Percentiles rank a stretch among this genome's conserved stretches.
These are phyloP conservation scores for Colletotrichum orbiculare DNA, from an alignment of 2,329 filamentous ascomycete genomes.

Conservation along the genomic window DNA sequence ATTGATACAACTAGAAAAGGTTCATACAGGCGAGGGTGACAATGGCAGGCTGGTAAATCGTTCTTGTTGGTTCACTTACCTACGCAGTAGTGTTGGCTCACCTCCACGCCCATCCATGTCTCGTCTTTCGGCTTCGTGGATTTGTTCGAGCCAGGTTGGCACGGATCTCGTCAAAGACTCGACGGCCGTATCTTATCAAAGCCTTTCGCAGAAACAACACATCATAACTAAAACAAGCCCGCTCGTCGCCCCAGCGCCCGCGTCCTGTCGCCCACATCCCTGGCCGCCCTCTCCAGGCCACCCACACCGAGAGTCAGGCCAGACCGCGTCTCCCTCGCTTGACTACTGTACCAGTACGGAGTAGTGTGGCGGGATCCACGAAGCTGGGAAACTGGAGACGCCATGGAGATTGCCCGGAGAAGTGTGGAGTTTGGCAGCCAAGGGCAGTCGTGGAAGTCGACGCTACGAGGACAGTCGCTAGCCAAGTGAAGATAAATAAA, in stretches of 20 bases:
- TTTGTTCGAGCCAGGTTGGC: not conserved
- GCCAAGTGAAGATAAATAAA: too few relatives aligned
- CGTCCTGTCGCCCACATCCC: slow-evolving; percentile 3
- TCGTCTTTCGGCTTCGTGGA: too few relatives aligned
- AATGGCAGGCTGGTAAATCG: too few relatives aligned
- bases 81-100: too few relatives aligned
- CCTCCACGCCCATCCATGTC: too few relatives aligned
- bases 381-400: slow-evolving; percentile 1
- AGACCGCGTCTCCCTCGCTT: not conserved
- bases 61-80: too few relatives aligned
- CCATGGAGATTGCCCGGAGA: slow-evolving; percentile 30
- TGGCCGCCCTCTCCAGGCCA: not conserved
- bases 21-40: too few relatives aligned
- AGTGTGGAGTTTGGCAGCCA: slow-evolving; percentile 16
- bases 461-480: too few relatives aligned
- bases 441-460: too few relatives aligned
- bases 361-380: slow-evolving; percentile 2
- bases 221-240: not conserved
- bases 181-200: slow-evolving; percentile 3
- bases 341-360: too few relatives aligned
- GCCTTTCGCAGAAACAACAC: not conserved
- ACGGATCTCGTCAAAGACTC: not conserved
- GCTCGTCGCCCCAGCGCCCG: not conserved
- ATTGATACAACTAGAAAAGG: too few relatives aligned
- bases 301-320: not conserved